Evolutionary conservation across 345 rosid genomes (phyloP).

Genomic region (Boechera retrofracta): DNA sequence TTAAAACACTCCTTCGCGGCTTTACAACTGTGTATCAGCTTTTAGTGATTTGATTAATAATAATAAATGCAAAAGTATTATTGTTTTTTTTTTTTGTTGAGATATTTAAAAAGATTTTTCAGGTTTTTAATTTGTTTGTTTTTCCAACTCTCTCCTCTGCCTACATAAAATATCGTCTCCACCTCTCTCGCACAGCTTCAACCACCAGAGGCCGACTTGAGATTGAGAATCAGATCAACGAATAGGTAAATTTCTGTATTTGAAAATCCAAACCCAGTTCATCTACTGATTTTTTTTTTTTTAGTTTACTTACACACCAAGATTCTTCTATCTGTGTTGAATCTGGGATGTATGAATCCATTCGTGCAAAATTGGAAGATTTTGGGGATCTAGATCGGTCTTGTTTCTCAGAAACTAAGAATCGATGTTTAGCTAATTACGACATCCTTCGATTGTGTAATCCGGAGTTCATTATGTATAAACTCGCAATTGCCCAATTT

Average conservation of each 20-base stretch:
- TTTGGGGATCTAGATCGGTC: constrained; percentile 16
- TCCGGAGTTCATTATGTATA: not conserved
- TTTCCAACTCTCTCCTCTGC: not conserved
- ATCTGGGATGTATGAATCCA: not conserved
- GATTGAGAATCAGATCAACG: constrained; percentile 10
- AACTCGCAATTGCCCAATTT: not conserved
- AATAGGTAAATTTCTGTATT: not conserved
- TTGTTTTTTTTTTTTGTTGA: not conserved
- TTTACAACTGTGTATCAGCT: too few relatives aligned
- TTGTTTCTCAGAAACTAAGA: not conserved
- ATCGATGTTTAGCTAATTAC: not conserved
- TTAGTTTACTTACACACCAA: not conserved
- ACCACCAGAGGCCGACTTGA: constrained; percentile 11
- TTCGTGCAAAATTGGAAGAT: not conserved
- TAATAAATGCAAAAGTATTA: too few relatives aligned
- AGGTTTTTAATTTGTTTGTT: constrained; percentile 4
- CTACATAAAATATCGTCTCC: not conserved
- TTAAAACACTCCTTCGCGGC: too few relatives aligned
- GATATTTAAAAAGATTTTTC: not conserved
- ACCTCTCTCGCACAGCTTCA: constrained; percentile 2
- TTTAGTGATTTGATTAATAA: too few relatives aligned
- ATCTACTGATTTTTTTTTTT: not conserved
- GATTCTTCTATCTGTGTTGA: not conserved
- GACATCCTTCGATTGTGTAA: not conserved
- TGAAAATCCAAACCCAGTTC: not conserved